phyloP scores from a whole-genome alignment of 495 filamentous ascomycete genomes.

The Neurospora discreta region DNA sequence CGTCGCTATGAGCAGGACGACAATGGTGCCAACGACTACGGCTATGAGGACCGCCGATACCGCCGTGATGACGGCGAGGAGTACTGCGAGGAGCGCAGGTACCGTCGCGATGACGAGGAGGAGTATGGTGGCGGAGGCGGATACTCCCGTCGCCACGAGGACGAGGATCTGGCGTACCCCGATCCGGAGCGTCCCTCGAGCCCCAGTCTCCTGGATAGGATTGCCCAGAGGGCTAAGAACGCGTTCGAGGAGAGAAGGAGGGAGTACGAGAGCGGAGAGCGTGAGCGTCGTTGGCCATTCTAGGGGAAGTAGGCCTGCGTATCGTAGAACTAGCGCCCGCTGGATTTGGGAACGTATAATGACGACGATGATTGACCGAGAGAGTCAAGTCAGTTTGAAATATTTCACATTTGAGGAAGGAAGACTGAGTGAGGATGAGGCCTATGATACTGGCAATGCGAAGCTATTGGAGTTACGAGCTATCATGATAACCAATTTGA shows the following conservation, averaged over 20 bases:
- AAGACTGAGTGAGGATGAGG: neutral
- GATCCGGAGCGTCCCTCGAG: neutral
- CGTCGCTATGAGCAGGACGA: conserved; percentile 29
- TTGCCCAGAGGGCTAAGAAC: conserved; percentile 16
- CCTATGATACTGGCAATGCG: neutral
- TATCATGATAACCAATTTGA: neutral
- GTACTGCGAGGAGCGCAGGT: conserved; percentile 2
- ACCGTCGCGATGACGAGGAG: conserved; percentile 1
- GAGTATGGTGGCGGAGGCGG: neutral
- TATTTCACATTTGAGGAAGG: neutral
- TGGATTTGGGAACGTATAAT: neutral
- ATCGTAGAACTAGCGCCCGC: neutral
- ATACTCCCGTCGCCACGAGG: neutral
- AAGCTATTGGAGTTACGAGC: neutral
- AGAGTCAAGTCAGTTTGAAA: neutral
- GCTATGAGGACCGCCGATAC: conserved; percentile 25
- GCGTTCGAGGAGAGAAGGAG: conserved; percentile 11
- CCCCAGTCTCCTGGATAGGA: conserved; percentile 16
- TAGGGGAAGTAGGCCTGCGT: neutral
- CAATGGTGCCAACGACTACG: conserved; percentile 21
- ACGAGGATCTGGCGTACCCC: neutral
- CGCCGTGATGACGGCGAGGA: conserved; percentile 16
- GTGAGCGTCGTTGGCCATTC: neutral
- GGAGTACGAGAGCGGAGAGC: neutral
- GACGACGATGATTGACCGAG: neutral